Conservation (phyloP, 441 rosid genomes). For the Euphorbia celastroides region DNA sequence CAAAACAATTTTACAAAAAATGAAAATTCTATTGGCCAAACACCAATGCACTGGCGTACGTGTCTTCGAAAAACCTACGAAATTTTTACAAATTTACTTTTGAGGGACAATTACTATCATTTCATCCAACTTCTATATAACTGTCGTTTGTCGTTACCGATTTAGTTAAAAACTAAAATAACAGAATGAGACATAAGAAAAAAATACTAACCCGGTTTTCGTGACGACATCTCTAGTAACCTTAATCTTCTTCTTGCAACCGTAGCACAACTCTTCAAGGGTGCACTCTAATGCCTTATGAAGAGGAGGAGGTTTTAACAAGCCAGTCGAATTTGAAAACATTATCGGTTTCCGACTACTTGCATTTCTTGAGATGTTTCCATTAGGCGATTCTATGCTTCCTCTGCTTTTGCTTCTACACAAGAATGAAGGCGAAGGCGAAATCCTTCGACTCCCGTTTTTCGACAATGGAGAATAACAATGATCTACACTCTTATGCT, state of each 20-base stretch:
- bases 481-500: conserved; percentile 25
- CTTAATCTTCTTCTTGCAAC: conserved; percentile 69
- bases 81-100: too few relatives aligned
- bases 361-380: conserved; percentile 24
- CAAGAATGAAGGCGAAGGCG: conserved; percentile 23
- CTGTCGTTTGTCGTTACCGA: too few relatives aligned
- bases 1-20: too few relatives aligned
- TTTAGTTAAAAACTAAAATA: too few relatives aligned
- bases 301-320: conserved; percentile 54
- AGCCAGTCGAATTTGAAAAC: conserved; percentile 63
- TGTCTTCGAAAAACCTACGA: too few relatives aligned
- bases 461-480: conserved; percentile 32
- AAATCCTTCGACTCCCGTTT: conserved; percentile 37
- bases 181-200: too few relatives aligned
- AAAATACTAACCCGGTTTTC: conserved; percentile 44
- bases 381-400: conserved; percentile 22
- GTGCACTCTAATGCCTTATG: conserved; percentile 65
- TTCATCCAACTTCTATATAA: too few relatives aligned
- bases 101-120: too few relatives aligned
- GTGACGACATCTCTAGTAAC: conserved; percentile 64
- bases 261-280: conserved; percentile 76
- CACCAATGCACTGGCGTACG: too few relatives aligned
- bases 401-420: conserved; percentile 29
- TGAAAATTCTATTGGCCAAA: too few relatives aligned
- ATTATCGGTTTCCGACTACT: conserved; percentile 50